Base-by-base conservation (phyloP, 2,329 filamentous ascomycete species). In the Zopfia rhizophila region DNA sequence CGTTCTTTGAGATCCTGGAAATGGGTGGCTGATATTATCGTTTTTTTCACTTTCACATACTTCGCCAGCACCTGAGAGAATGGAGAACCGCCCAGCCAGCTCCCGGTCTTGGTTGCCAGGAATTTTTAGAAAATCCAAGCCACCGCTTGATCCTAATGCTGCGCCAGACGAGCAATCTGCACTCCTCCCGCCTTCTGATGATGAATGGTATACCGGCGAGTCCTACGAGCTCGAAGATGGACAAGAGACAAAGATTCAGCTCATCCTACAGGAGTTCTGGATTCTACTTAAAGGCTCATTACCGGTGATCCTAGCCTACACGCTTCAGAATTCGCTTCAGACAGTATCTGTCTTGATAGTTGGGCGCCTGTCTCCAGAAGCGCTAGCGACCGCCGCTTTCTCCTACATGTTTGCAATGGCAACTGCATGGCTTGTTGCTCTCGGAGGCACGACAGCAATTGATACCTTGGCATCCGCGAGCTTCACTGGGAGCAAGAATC, bases 381-480 rank as follows among this genome's bases (percentile, higher is more conserved):
- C 90, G 2, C 75, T 96, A 5, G 89, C 91, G 0, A 89, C 88
- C 0, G 87, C 90, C 1, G 90, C 91, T 0, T 96, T 96, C 63
- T 89, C 88, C 2, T 93, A 94, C 76, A 96, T 96, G 91, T 96
- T 96, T 59, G 91, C 91, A 42, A 91, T 93, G 88, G 86, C 88
- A 16, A 91, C 90, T 1, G 91, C 86, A 0, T 95, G 91, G 90
- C 81, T 96, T 25, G 89, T 96, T 48, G 91, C 87, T 0, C 81
- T 96, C 3, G 91, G 91, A 19, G 91, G 91, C 6, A 92, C 90
- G 0, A 96, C 90, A 1, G 91, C 91, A 0, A 80, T 96, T 30
- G 91, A 96, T 68, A 96, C 91, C 0, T 76, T 96, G 17, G 90
- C 89, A 2, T 92, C 89, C 0, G 90, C 87, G 33, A 87, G 86